These are phyloP conservation scores for Monosporascus sp. DNA, from an alignment of 2,329 filamentous ascomycete genomes.

Conservation along the genomic window DNA sequence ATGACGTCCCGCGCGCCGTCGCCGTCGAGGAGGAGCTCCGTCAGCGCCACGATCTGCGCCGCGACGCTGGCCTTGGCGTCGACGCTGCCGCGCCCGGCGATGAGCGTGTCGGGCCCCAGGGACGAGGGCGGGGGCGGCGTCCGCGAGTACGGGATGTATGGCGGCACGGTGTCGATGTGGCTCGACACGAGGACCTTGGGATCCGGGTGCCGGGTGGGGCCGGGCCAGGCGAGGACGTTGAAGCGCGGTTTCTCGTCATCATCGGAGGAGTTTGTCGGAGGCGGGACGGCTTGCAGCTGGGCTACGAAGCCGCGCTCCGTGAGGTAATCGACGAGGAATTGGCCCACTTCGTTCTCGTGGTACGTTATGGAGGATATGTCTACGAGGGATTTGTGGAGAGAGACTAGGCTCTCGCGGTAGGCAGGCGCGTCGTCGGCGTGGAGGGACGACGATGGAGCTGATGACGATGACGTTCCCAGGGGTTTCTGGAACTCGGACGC, in stretches of 20 bases:
- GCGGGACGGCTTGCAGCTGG: conserved; percentile 36
- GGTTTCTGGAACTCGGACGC: conserved; percentile 10
- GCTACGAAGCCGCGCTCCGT: conserved; percentile 38
- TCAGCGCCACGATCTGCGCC: conserved; percentile 65
- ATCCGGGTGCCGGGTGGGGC: conserved; percentile 39
- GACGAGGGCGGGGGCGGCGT: conserved; percentile 31
- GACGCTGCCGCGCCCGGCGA: conserved; percentile 69
- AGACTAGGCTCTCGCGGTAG: conserved; percentile 53
- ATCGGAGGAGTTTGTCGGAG: conserved; percentile 24
- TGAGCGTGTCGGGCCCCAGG: conserved; percentile 42
- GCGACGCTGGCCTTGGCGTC: conserved; percentile 69
- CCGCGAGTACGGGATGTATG: conserved; percentile 64
- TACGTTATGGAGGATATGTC: conserved; percentile 67
- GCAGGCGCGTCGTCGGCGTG: conserved; percentile 18
- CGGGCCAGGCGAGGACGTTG: conserved; percentile 70
- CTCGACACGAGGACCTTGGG: conserved; percentile 65
- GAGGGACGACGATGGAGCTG: conserved; percentile 1
- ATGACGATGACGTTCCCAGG: conserved; percentile 3
- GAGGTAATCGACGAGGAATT: conserved; percentile 65
- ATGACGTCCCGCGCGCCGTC: conserved; percentile 44
- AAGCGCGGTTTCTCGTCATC: conserved; percentile 42
- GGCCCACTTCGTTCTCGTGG: conserved; percentile 62
- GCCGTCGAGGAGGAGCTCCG: conserved; percentile 41
- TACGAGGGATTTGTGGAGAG: conserved; percentile 70
- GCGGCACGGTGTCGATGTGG: conserved; percentile 78